A percentile compares a stretch with the other conserved stretches of the same genome.
phyloP scores from a whole-genome alignment of 495 filamentous ascomycete genomes.

The Aspergillus mulundensis region DNA sequence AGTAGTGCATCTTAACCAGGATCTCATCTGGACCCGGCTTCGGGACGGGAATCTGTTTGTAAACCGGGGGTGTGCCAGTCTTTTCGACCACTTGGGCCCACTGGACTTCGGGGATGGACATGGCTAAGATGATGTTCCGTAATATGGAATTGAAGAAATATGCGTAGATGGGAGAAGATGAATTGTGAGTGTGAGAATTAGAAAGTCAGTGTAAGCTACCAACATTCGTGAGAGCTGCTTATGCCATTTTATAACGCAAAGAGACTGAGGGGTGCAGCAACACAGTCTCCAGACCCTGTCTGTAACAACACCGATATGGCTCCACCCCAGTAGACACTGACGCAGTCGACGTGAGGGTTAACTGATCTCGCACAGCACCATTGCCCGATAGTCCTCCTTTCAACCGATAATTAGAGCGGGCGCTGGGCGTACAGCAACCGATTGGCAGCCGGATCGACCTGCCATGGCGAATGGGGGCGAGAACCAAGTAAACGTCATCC shows the following conservation, averaged over 20 bases:
- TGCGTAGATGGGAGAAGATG: no score
- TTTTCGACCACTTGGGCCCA: conserved; percentile 85
- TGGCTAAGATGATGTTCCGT: conserved; percentile 4
- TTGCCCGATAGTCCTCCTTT: neutral
- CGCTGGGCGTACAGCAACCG: neutral
- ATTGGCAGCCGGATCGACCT: neutral
- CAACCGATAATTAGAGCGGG: neutral
- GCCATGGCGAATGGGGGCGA: neutral
- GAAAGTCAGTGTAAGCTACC: no score
- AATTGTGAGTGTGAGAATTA: neutral
- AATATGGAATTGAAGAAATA: neutral
- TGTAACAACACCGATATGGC: neutral
- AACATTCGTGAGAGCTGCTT: neutral
- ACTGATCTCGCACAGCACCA: no score
- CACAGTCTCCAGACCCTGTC: neutral
- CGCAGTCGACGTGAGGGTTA: neutral
- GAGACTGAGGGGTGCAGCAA: neutral
- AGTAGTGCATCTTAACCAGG: conserved; percentile 86
- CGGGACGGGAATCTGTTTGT: conserved; percentile 78
- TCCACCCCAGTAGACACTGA: neutral
- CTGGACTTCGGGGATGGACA: conserved; percentile 66
- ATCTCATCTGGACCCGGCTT: conserved; percentile 83
- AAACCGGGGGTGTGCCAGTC: conserved; percentile 65
- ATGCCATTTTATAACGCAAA: neutral
- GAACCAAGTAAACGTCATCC: neutral